Evolutionary conservation across 208 protist genomes (phyloP).

Genomic region (Leishmania arabica): DNA sequence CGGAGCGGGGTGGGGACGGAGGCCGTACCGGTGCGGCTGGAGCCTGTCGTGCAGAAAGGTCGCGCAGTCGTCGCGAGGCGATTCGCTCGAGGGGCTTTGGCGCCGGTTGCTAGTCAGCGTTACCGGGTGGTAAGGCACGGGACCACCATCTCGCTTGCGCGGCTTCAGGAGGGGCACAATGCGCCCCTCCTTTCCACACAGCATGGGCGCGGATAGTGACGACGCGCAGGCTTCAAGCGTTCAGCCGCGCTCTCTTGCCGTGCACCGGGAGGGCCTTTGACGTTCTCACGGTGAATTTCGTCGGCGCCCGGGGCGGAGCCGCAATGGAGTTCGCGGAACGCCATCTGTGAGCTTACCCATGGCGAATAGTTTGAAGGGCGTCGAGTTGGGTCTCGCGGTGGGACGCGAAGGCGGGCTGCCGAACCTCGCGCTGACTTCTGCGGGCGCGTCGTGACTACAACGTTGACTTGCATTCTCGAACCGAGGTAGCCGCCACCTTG

Average conservation of each 20-base stretch:
- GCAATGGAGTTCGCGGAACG: background rate
- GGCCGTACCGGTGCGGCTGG: background rate
- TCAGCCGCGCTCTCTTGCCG: background rate
- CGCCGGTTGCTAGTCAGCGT: background rate
- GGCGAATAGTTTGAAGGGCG: background rate
- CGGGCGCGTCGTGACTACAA: background rate
- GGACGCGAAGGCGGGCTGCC: background rate
- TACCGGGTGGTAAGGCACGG: background rate
- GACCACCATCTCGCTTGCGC: background rate
- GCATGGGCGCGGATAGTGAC: background rate
- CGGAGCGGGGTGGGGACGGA: background rate
- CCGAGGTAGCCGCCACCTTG: background rate
- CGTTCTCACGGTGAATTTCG: background rate
- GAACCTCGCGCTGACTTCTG: background rate
- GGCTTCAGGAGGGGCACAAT: background rate
- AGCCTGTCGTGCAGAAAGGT: background rate
- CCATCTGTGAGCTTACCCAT: background rate
- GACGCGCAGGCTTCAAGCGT: background rate
- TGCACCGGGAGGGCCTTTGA: background rate
- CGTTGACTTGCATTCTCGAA: background rate
- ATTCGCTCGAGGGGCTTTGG: background rate
- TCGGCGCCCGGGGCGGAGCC: background rate
- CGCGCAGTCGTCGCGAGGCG: background rate
- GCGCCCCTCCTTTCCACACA: background rate
- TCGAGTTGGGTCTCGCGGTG: background rate